Evolutionary conservation across 2,329 filamentous ascomycete species (phyloP).

Genomic region (Chaetomiaceae sp.): DNA sequence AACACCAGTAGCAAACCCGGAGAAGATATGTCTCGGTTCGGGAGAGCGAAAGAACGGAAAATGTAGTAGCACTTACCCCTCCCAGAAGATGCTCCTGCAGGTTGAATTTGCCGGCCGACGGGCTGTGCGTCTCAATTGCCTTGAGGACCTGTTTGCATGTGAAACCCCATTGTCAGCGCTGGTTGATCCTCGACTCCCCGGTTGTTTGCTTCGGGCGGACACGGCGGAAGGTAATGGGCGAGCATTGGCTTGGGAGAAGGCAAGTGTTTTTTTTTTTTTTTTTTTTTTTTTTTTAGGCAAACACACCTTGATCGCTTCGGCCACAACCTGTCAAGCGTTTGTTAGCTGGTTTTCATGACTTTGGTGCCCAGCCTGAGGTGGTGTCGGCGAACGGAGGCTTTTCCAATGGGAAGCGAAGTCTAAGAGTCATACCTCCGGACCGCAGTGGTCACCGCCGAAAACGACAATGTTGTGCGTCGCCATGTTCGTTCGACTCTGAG

Average conservation of each 20-base stretch:
- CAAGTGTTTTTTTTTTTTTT: too few species aligned
- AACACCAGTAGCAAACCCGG: neutral
- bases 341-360: too few species aligned
- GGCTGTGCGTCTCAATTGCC: constrained; percentile 65
- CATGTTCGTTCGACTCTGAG: constrained; percentile 44
- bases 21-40: neutral
- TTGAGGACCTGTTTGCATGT: constrained; percentile 58
- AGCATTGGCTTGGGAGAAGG: too few species aligned
- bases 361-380: too few species aligned
- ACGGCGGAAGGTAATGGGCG: too few species aligned
- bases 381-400: too few species aligned
- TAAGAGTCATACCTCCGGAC: constrained; percentile 75
- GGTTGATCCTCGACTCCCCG: too few species aligned
- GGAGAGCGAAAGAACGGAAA: neutral
- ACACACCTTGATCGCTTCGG: constrained; percentile 76
- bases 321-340: constrained; percentile 56
- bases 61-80: constrained; percentile 59
- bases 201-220: too few species aligned
- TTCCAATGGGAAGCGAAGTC: too few species aligned
- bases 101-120: constrained; percentile 71
- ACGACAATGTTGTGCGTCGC: constrained; percentile 71
- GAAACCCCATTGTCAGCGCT: too few species aligned
- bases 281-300: too few species aligned
- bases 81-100: constrained; percentile 86
- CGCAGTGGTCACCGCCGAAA: constrained; percentile 77